A percentile compares a stretch with the other conserved stretches of the same genome.
Evolutionary conservation across 2,329 filamentous ascomycete genomes (phyloP).

Genomic region (Ophiostoma sp.): DNA sequence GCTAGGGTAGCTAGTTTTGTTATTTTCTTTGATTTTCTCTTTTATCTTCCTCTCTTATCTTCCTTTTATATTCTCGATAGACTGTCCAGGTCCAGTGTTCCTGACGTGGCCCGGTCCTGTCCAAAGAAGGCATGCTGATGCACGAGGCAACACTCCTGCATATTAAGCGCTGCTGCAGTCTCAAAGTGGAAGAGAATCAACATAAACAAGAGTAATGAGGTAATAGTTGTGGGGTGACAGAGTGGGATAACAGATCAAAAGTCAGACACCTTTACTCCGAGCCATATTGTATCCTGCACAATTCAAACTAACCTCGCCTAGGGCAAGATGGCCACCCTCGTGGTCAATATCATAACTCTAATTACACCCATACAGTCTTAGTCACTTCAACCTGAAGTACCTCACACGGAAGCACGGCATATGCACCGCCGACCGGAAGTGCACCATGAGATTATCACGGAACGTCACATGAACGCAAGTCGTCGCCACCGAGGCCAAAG

Average conservation of each 20-base stretch:
- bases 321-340: too few relatives aligned
- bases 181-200: not conserved
- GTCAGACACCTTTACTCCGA: too few relatives aligned
- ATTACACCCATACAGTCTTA: too few relatives aligned
- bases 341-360: too few relatives aligned
- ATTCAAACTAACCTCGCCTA: too few relatives aligned
- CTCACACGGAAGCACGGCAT: not conserved
- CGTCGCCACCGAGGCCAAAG: not conserved
- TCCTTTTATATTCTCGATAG: too few relatives aligned
- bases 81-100: too few relatives aligned
- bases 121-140: not conserved
- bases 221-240: not conserved
- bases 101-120: not conserved
- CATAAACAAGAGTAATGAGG: not conserved
- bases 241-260: too few relatives aligned
- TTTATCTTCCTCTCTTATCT: not conserved
- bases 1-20: not conserved
- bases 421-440: not conserved
- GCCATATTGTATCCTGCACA: too few relatives aligned
- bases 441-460: not conserved
- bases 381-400: not conserved
- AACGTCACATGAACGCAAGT: not conserved
- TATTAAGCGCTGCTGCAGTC: conserved; percentile 1
- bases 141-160: not conserved
- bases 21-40: not conserved